These are phyloP conservation scores for Pholiota conissans DNA, from an alignment of 768 basidiomycete genomes.

Conservation along the genomic window DNA sequence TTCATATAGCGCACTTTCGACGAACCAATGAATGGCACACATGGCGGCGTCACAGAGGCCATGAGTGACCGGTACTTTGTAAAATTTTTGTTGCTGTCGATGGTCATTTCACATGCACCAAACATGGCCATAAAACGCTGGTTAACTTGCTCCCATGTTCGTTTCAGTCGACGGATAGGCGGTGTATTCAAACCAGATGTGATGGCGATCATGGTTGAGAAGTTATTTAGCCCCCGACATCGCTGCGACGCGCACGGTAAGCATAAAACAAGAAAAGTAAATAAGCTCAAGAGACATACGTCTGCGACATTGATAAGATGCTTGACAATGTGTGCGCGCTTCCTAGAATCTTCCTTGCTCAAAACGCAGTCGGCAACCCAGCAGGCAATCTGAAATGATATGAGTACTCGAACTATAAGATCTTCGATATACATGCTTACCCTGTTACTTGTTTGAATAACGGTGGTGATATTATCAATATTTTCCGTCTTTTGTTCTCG, in stretches of 20 bases:
- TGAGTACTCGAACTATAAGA: not conserved
- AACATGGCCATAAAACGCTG: conserved; percentile 74
- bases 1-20: not conserved
- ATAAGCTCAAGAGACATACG: conserved; percentile 45
- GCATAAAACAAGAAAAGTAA: not conserved
- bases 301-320: conserved; percentile 92
- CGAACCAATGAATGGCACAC: conserved; percentile 95
- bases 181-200: conserved; percentile 93
- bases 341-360: conserved; percentile 76
- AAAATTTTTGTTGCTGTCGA: conserved; percentile 94
- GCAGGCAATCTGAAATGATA: conserved; percentile 68
- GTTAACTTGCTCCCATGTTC: conserved; percentile 90
- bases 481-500: conserved; percentile 73
- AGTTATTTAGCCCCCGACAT: conserved; percentile 88
- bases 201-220: conserved; percentile 95
- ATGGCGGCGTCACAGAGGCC: conserved; percentile 83
- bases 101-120: conserved; percentile 80
- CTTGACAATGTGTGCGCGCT: conserved; percentile 80
- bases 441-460: conserved; percentile 87
- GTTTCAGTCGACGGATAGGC: conserved; percentile 87
- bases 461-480: conserved; percentile 80
- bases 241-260: conserved; percentile 51
- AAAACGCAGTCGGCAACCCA: conserved; percentile 92
- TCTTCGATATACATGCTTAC: conserved; percentile 39
- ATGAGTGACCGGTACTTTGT: conserved; percentile 86